A percentile compares a stretch with the other conserved stretches of the same genome.
Conservation (phyloP, 225 moss, liverwort and hornwort genomes). For the Lunularia cruciata region DNA sequence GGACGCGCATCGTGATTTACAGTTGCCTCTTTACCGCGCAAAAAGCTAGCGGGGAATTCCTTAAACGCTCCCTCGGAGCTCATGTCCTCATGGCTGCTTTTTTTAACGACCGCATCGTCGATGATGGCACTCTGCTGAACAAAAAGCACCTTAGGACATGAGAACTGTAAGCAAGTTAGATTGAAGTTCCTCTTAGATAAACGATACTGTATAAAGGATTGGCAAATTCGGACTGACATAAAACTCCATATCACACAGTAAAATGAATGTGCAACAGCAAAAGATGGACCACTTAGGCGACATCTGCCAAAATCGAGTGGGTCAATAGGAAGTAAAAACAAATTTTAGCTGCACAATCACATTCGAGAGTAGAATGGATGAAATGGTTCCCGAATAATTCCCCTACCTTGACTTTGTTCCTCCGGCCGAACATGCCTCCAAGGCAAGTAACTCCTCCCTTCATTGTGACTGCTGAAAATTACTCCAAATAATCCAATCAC, state of each 20-base stretch:
- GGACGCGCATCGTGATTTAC: background rate
- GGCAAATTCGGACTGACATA: too few species aligned
- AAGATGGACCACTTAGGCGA: background rate
- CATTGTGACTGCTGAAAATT: constrained; percentile 7
- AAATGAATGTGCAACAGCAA: constrained; percentile 1
- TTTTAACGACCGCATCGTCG: constrained; percentile 3
- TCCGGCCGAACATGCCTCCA: constrained; percentile 70
- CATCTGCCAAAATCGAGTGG: too few species aligned
- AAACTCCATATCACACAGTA: too few species aligned
- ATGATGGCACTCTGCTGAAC: constrained; percentile 19
- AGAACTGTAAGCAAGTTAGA: too few species aligned
- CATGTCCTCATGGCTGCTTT: background rate
- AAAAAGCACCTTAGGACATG: background rate
- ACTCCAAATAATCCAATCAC: constrained; percentile 27
- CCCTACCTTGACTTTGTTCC: constrained; percentile 65
- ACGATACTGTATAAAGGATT: too few species aligned
- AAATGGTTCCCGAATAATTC: background rate
- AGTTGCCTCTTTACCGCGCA: background rate
- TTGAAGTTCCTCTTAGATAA: too few species aligned
- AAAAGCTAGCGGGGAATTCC: background rate
- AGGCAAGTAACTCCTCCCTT: constrained; percentile 75
- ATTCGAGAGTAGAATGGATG: too few species aligned
- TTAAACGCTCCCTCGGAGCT: background rate
- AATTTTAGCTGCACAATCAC: too few species aligned
- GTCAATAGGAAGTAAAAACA: too few species aligned